Evolutionary conservation across 495 filamentous ascomycete species (phyloP), one percentile per base, ranked within the genome.

Genomic region (Aspergillus hancockii): DNA sequence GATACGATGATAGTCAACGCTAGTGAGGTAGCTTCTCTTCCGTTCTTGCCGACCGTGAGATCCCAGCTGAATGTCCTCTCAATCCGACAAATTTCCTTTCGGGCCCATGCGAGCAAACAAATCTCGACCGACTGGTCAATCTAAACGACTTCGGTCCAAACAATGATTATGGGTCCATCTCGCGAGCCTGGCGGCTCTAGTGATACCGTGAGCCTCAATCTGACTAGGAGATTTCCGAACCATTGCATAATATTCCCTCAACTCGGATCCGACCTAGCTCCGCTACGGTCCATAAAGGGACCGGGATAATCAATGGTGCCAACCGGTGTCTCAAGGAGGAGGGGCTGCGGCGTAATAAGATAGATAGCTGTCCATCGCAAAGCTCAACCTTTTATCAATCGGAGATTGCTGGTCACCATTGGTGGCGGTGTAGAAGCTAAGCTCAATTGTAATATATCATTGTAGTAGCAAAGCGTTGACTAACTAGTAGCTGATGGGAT

Each of bases 271-370:
- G 52, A 7, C 9, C n/a, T 18, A 7, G 41, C 41, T 45, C 41
- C 41, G 41, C 41, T 19, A 19, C 41, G n/a, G 41, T 45, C n/a
- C 41, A 5, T n/a, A 10, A 3, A n/a, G n/a, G 30, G 45, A 32
- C 31, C 30, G 43, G 54, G 54, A 56, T 56, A 31, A 49, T 16
- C 54, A 36, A 31, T 45, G 30, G 43, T 12, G 18, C 30, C 32
- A 52, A 59, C 58, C 55, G 32, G 64, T 49, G 64, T 67, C 61
- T 63, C 64, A 60, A 28, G 19, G 22, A 49, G 46, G 61, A 63
- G 64, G 64, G 64, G 64, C 52, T 55, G 45, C 16, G 47, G 32
- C 23, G 46, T 19, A 31, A 22, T 9, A 23, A 10, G 6, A 40
- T 40, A 10, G 36, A 8, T 41, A 16, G 43, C 21, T 18, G 43